Percentiles rank a stretch among this genome's conserved stretches.
Evolutionary conservation across 345 rosid genomes (phyloP).

Genomic region (Zanthoxylum bungeanum): DNA sequence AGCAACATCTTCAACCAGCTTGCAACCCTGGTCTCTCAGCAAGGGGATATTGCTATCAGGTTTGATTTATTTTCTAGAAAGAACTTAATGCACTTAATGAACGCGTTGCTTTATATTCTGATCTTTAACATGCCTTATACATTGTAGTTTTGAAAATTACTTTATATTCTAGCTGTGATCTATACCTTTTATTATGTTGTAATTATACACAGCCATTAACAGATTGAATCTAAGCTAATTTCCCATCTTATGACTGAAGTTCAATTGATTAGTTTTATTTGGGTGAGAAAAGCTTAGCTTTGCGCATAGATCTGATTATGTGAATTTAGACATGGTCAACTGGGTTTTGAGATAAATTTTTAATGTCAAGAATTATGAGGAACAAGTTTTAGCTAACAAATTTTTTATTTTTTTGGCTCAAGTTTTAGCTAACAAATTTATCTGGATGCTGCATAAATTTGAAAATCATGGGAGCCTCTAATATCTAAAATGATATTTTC

Average conservation of each 20-base stretch:
- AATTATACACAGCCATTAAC: neutral
- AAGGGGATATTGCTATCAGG: constrained; percentile 72
- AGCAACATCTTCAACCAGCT: constrained; percentile 55
- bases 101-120: neutral
- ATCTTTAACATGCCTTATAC: neutral
- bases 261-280: neutral
- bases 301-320: neutral
- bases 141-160: neutral
- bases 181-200: neutral
- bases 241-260: neutral
- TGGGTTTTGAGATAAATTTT: neutral
- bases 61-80: constrained; percentile 11
- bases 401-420: neutral
- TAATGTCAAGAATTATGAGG: neutral
- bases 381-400: neutral
- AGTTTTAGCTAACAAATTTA: neutral
- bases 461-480: neutral
- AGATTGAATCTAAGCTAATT: neutral
- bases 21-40: constrained; percentile 61
- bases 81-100: neutral
- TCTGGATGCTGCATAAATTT: neutral
- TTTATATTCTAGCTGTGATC: neutral
- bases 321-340: neutral
- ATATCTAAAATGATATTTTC: neutral
- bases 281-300: neutral